A percentile compares a stretch with the other conserved stretches of the same genome.
phyloP scores from a whole-genome alignment of 2,329 filamentous ascomycete genomes.

The Neurospora crassa region DNA sequence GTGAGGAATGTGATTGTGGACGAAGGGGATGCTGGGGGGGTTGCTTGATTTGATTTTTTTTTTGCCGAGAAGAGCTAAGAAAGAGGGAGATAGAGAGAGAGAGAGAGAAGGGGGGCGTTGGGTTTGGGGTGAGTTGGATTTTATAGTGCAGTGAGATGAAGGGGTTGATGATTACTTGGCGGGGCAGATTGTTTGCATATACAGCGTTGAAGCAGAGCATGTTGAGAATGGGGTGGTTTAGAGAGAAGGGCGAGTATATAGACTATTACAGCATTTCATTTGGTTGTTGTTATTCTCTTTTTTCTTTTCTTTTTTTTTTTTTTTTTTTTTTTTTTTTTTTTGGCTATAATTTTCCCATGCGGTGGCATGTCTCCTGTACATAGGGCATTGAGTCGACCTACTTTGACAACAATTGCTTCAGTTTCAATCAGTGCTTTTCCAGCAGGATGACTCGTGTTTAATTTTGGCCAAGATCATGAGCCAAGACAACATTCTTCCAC shows the following conservation, averaged over 20 bases:
- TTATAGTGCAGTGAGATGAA: neutral
- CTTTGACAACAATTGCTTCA: too few relatives aligned
- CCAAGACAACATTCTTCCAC: too few relatives aligned
- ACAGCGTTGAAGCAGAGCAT: neutral
- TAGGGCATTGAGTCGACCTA: neutral
- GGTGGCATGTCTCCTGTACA: neutral
- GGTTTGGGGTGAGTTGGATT: neutral
- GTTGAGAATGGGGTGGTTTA: neutral
- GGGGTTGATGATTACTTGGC: neutral
- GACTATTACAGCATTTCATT: neutral
- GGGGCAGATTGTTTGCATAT: neutral
- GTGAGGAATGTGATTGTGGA: constrained; percentile 70
- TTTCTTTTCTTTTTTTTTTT: neutral
- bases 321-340: neutral
- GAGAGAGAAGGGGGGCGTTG: neutral
- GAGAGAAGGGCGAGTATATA: neutral
- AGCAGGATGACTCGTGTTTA: too few relatives aligned
- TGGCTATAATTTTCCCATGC: neutral
- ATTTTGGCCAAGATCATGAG: too few relatives aligned
- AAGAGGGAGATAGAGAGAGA: neutral
- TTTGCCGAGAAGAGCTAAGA: too few relatives aligned
- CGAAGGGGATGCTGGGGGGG: constrained; percentile 21
- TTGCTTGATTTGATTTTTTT: neutral
- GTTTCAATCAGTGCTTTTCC: too few relatives aligned
- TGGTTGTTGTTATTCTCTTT: neutral